A percentile compares a stretch with the other conserved stretches of the same genome.
Evolutionary conservation across 768 basidiomycete genomes (phyloP).

Genomic region (Brasilioporus rufonigricans): DNA sequence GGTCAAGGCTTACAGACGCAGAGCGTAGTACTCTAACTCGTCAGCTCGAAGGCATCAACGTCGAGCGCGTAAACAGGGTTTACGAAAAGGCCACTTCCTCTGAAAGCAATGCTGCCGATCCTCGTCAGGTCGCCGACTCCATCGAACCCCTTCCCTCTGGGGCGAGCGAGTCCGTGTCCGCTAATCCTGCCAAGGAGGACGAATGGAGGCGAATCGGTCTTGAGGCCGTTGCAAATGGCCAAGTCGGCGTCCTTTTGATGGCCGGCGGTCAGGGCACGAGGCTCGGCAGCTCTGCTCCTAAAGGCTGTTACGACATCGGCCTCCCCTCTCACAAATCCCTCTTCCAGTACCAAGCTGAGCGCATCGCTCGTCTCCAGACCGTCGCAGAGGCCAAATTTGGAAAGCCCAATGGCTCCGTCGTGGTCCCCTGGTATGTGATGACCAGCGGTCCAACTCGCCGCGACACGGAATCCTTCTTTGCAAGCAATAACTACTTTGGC

Average conservation of each 20-base stretch:
- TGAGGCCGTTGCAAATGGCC: constrained; percentile 71
- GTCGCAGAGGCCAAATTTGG: constrained; percentile 59
- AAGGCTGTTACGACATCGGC: constrained; percentile 98
- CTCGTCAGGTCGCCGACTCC: constrained; percentile 41
- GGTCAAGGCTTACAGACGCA: constrained; percentile 60
- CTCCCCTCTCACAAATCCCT: constrained; percentile 90
- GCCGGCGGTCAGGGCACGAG: constrained; percentile 98
- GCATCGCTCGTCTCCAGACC: constrained; percentile 80
- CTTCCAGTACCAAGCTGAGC: constrained; percentile 97
- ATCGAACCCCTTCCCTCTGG: constrained; percentile 83
- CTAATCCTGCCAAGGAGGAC: constrained; percentile 50
- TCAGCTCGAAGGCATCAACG: constrained; percentile 81
- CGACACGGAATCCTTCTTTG: constrained; percentile 86
- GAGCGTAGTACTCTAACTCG: constrained; percentile 62
- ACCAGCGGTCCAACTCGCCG: constrained; percentile 92
- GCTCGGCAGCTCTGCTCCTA: constrained; percentile 87
- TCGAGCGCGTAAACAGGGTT: constrained; percentile 88
- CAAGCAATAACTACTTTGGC: constrained; percentile 75
- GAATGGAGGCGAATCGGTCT: constrained; percentile 83
- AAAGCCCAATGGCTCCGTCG: constrained; percentile 58
- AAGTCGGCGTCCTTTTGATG: constrained; percentile 96
- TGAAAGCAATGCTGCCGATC: constrained; percentile 51
- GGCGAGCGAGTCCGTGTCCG: constrained; percentile 63
- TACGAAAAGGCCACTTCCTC: constrained; percentile 72
- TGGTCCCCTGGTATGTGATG: constrained; percentile 98